Base-by-base conservation (phyloP, 441 rosid genomes). In the Isatis lusitanica region DNA sequence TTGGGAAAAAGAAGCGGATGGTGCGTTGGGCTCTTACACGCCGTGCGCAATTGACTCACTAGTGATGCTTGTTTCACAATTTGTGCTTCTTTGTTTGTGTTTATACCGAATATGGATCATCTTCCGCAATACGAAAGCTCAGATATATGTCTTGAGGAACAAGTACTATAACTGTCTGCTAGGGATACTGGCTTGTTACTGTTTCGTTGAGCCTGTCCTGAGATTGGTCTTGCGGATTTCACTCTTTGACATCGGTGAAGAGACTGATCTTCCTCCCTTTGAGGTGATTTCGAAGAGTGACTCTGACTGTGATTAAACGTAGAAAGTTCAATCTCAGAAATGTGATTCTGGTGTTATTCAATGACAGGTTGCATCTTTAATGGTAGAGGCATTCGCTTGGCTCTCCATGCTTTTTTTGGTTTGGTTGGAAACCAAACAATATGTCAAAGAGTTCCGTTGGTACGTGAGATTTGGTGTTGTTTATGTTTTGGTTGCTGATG, bases 391-490 rank as follows among this genome's bases (percentile, higher is more conserved):
- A 47, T 66, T 84, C 21, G 48, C 97, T 81, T 93, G 98, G 99
- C 82, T 87, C 80, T 90, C 93, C 66, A 85, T 91, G 91, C 80
- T 96, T 75, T 18, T 78, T 46, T 82, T 91, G 97, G 71, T 87
- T 56, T 81, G 83, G 4, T 8, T 96, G 35, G 99, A 96, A 84
- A 90, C 90, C 56, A 91, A 88, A 80, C 71, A 83, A 55, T 96
- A 96, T 71, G 81, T 90, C 74, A 68, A 70, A 16, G 91, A 93
- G 83, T 88, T 93, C 56, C 87, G 94, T 40, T 93, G 98, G 99
- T 90, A 87, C 75, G 92, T 96, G 44, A 82, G 97, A 50, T 96
- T 93, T 58, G 98, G 91, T 66, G 87, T 93, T 58, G 42, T 93
- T 60, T 96, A 93, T 79, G 88, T 86, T 48, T 57, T 96, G 79